Evolutionary conservation across 768 basidiomycete genomes (phyloP).

Genomic region (Tylopilus rubrobrunneus): DNA sequence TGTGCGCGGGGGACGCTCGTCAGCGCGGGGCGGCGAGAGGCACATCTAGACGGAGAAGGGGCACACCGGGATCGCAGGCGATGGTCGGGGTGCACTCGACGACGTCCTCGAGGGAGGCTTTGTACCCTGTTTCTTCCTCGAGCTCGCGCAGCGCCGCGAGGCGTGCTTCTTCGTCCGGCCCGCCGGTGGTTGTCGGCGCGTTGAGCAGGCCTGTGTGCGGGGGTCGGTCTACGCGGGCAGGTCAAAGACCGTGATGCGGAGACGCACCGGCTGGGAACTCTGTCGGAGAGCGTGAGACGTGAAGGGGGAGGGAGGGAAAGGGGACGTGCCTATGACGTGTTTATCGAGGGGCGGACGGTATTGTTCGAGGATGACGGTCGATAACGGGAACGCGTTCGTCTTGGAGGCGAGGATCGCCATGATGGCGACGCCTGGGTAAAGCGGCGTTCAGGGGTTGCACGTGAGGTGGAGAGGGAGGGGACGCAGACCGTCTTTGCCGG

Average conservation of each 20-base stretch:
- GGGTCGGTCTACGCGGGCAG: not conserved
- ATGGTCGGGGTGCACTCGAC: slow-evolving; percentile 59
- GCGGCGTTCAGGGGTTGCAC: not conserved
- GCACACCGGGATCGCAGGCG: slow-evolving; percentile 67
- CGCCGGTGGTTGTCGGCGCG: slow-evolving; percentile 38
- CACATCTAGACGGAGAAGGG: not conserved
- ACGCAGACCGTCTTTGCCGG: slow-evolving; percentile 73
- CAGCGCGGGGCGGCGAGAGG: too few relatives aligned
- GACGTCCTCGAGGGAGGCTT: slow-evolving; percentile 49
- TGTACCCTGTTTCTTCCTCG: slow-evolving; percentile 90
- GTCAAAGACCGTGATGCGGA: too few relatives aligned
- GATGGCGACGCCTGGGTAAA: slow-evolving; percentile 69
- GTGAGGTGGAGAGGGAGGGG: not conserved
- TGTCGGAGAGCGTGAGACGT: slow-evolving; percentile 9
- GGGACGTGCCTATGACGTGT: slow-evolving; percentile 59
- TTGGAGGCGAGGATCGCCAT: slow-evolving; percentile 77
- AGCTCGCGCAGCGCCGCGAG: slow-evolving; percentile 83
- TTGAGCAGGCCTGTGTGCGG: slow-evolving; percentile 67
- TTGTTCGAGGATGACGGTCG: slow-evolving; percentile 87
- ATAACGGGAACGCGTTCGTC: slow-evolving; percentile 63
- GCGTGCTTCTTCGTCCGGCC: slow-evolving; percentile 61
- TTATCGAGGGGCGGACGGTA: slow-evolving; percentile 85
- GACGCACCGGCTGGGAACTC: slow-evolving; percentile 58
- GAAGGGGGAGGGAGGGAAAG: not conserved
- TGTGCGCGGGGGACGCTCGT: slow-evolving; percentile 26